Evolutionary conservation across 768 basidiomycete genomes (phyloP).

Genomic region (Tylopilus plumbeoviolaceoides): DNA sequence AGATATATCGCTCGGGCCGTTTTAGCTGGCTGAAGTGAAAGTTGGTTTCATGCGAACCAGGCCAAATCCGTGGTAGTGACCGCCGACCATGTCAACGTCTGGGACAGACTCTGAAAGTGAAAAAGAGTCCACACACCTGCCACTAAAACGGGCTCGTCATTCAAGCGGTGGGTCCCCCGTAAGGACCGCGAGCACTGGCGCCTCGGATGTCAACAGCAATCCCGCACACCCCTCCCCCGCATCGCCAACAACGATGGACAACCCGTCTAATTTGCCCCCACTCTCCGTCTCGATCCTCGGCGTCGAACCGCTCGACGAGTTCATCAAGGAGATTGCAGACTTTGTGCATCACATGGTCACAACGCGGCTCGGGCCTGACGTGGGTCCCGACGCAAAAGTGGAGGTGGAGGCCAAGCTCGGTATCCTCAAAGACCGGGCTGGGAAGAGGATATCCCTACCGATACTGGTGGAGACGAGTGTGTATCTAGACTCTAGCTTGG

Average conservation of each 20-base stretch:
- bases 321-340: slow-evolving; percentile 88
- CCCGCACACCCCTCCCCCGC: slow-evolving; percentile 7
- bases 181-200: slow-evolving; percentile 16
- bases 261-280: slow-evolving; percentile 43
- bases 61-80: slow-evolving; percentile 2
- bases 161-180: slow-evolving; percentile 25
- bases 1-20: not conserved
- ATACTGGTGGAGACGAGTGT: slow-evolving; percentile 82
- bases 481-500: slow-evolving; percentile 25
- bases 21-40: slow-evolving; percentile 1
- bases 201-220: slow-evolving; percentile 22
- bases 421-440: slow-evolving; percentile 57
- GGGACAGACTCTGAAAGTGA: slow-evolving; percentile 30
- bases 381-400: slow-evolving; percentile 47
- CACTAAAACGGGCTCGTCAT: slow-evolving; percentile 38
- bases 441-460: slow-evolving; percentile 62
- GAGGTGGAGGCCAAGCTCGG: slow-evolving; percentile 95
- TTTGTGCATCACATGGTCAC: slow-evolving; percentile 74
- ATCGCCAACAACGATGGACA: slow-evolving; percentile 23
- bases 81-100: slow-evolving; percentile 25
- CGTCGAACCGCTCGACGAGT: slow-evolving; percentile 89
- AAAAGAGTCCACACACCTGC: slow-evolving; percentile 23
- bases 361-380: slow-evolving; percentile 42
- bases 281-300: slow-evolving; percentile 80
- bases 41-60: not conserved